Evolutionary conservation across 1,284 basidiomycete species (phyloP).

Genomic region (Irpex sp.): DNA sequence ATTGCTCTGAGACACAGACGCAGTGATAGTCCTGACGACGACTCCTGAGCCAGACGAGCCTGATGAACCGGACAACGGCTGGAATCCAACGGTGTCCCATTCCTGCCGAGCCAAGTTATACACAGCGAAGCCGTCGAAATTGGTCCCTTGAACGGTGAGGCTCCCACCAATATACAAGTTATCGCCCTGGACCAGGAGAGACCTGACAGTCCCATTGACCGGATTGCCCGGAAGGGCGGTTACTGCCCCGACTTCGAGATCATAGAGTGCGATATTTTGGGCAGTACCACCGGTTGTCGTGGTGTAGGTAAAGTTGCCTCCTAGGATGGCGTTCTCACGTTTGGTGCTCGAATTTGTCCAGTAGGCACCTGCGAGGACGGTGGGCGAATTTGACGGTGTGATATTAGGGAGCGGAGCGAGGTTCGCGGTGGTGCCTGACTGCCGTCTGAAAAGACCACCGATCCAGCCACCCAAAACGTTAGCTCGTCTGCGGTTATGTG

Average conservation of each 20-base stretch:
- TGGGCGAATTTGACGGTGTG: conserved; percentile 62
- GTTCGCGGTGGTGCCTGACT: conserved; percentile 33
- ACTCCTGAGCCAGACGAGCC: conserved; percentile 49
- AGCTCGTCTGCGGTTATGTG: conserved; percentile 11
- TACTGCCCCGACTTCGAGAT: conserved; percentile 48
- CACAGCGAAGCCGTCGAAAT: conserved; percentile 64
- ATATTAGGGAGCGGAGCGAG: conserved; percentile 51
- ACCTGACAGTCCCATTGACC: conserved; percentile 69
- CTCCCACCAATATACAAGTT: conserved; percentile 80
- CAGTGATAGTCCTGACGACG: conserved; percentile 72
- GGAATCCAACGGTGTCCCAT: conserved; percentile 59
- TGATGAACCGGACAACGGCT: conserved; percentile 50
- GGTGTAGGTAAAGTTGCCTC: conserved; percentile 84
- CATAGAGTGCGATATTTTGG: conserved; percentile 74
- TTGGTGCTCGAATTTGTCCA: conserved; percentile 80
- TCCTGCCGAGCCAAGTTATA: conserved; percentile 66
- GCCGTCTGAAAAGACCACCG: conserved; percentile 49
- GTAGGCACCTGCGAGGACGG: conserved; percentile 84
- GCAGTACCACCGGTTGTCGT: conserved; percentile 37
- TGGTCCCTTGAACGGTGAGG: conserved; percentile 56
- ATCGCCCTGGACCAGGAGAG: conserved; percentile 64
- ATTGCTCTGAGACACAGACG: conserved; percentile 58
- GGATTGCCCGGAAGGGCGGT: conserved; percentile 57
- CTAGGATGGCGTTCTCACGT: conserved; percentile 72
- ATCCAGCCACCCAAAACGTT: conserved; percentile 42